Percentiles rank a stretch among this genome's conserved stretches.
Evolutionary conservation across 2,329 filamentous ascomycete species (phyloP).

Genomic region (Reticulascus tulasneorum): DNA sequence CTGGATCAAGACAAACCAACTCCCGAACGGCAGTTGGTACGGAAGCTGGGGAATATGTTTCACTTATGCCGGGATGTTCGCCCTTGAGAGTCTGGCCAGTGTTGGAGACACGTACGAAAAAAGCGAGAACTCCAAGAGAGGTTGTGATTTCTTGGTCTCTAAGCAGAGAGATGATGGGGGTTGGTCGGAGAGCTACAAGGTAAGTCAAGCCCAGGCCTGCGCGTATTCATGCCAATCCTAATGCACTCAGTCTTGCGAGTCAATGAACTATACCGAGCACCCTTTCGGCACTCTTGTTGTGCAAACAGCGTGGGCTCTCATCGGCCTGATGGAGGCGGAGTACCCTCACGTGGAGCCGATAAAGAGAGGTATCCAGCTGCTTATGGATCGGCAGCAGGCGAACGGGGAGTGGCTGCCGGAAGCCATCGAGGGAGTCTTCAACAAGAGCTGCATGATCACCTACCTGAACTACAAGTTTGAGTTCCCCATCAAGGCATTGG

Average conservation of each 20-base stretch:
- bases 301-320: conserved; percentile 87
- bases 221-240: no score
- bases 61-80: conserved; percentile 96
- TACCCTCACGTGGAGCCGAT: conserved; percentile 74
- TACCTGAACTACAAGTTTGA: conserved; percentile 99
- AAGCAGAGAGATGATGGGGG: conserved; percentile 87
- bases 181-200: conserved; percentile 92
- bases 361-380: conserved; percentile 68
- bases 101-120: conserved; percentile 79
- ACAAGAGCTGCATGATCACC: conserved; percentile 98
- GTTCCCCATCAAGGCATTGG: conserved; percentile 89
- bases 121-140: conserved; percentile 65
- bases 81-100: conserved; percentile 76
- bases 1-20: conserved; percentile 80
- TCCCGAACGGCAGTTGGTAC: conserved; percentile 89
- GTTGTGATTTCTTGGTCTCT: conserved; percentile 80
- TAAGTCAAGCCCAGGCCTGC: conserved; percentile 32
- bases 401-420: conserved; percentile 97
- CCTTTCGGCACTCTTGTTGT: conserved; percentile 78
- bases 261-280: conserved; percentile 70
- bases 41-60: conserved; percentile 98
- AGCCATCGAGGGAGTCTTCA: conserved; percentile 96
- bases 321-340: conserved; percentile 75
- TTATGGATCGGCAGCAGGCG: conserved; percentile 78
- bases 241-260: conserved; percentile 78